phyloP scores from a whole-genome alignment of 305 asterid genomes.

The Stenogyne calaminthoides region DNA sequence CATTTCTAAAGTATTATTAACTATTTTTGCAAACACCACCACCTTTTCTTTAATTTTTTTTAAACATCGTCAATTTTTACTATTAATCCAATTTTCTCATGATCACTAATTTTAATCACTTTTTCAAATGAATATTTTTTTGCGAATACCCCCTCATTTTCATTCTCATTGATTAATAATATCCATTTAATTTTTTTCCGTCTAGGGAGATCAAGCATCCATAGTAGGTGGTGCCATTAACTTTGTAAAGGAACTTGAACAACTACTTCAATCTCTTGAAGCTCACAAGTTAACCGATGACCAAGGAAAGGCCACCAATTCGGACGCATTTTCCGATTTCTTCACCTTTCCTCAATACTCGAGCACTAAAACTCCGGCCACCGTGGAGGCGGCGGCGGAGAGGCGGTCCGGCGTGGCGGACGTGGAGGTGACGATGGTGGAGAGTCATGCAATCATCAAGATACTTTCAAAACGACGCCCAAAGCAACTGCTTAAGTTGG shows the following conservation, averaged over 20 bases:
- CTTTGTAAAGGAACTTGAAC: conserved; percentile 82
- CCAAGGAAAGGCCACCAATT: not conserved
- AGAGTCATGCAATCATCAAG: conserved; percentile 63
- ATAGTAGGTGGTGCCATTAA: conserved; percentile 83
- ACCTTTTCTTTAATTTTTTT: too few relatives aligned
- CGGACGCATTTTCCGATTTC: conserved; percentile 34
- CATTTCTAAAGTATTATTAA: too few relatives aligned
- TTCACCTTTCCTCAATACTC: conserved; percentile 69
- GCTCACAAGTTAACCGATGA: conserved; percentile 30
- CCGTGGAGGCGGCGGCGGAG: conserved; percentile 20
- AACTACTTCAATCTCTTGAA: conserved; percentile 60
- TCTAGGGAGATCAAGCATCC: conserved; percentile 89
- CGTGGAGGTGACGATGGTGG: conserved; percentile 67
- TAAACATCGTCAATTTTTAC: too few relatives aligned
- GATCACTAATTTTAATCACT: too few relatives aligned
- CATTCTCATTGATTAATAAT: not conserved
- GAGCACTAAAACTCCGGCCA: not conserved
- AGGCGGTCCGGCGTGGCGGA: conserved; percentile 45
- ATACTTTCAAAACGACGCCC: conserved; percentile 45
- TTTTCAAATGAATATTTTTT: too few relatives aligned
- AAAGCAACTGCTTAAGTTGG: conserved; percentile 55
- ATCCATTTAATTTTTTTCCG: not conserved
- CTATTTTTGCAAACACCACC: too few relatives aligned
- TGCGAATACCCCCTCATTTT: too few relatives aligned
- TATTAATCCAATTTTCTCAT: too few relatives aligned